Conservation (phyloP, 108 stramenopile genomes). For the Bacterosira constricta region DNA sequence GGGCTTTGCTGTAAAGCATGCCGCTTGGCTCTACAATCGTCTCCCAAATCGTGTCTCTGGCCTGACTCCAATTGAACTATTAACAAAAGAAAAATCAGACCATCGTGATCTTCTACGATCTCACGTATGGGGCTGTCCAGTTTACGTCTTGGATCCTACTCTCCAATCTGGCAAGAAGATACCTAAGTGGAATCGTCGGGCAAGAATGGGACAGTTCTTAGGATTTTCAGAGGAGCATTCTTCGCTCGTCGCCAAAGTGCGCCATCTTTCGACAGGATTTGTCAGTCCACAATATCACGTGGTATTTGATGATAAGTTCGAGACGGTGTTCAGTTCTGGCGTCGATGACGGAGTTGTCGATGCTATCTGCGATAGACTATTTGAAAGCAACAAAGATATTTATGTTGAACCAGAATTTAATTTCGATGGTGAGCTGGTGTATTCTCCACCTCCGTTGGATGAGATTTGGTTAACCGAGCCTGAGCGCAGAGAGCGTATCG, state of each 20-base stretch:
- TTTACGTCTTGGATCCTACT: conserved; percentile 38
- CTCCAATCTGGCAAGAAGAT: conserved; percentile 4
- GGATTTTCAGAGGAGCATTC: conserved; percentile 16
- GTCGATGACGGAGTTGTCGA: neutral
- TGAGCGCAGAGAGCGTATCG: neutral
- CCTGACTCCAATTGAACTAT: neutral
- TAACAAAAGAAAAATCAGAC: neutral
- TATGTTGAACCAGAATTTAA: conserved; percentile 4
- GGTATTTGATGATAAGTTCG: conserved; percentile 10
- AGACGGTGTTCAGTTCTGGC: conserved; percentile 5
- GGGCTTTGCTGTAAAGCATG: conserved; percentile 23
- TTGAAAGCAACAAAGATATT: neutral
- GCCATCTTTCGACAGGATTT: conserved; percentile 20
- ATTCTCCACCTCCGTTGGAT: conserved; percentile 16
- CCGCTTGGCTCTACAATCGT: neutral
- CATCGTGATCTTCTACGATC: neutral
- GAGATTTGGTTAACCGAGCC: conserved; percentile 17
- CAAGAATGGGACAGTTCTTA: neutral
- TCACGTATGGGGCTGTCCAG: conserved; percentile 47
- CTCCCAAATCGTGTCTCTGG: neutral
- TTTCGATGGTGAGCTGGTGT: neutral
- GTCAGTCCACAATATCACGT: conserved; percentile 45
- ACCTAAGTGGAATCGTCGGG: conserved; percentile 9
- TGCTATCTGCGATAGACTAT: neutral
- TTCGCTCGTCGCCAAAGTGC: conserved; percentile 18